Conservation (phyloP, 495 filamentous ascomycete species). For the Poronia punctata region DNA sequence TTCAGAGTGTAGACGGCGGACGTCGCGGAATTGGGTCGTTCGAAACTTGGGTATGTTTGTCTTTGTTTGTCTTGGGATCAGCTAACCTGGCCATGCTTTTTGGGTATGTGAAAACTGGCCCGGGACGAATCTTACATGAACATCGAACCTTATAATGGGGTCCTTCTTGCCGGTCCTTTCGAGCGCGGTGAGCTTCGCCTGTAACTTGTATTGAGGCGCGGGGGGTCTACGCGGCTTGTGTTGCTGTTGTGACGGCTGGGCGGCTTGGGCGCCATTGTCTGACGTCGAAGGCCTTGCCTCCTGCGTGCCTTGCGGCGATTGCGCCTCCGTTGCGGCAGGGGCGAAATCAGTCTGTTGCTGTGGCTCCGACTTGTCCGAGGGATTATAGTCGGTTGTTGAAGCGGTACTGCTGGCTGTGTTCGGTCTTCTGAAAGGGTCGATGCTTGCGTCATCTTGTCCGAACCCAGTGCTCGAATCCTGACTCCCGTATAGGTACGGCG, state of each 20-base stretch:
- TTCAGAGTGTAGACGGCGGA: slow-evolving; percentile 89
- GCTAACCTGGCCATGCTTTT: too few species aligned
- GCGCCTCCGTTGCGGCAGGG: slow-evolving; percentile 30
- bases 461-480: slow-evolving; percentile 31
- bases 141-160: slow-evolving; percentile 89
- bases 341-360: slow-evolving; percentile 25
- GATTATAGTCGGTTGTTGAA: slow-evolving; percentile 18
- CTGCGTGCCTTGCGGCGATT: slow-evolving; percentile 29
- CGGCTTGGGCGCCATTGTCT: slow-evolving; percentile 11
- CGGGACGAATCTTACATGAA: slow-evolving; percentile 71
- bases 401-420: slow-evolving; percentile 34
- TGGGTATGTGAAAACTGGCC: too few species aligned
- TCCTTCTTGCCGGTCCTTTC: slow-evolving; percentile 94
- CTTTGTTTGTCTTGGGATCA: too few species aligned
- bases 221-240: slow-evolving; percentile 35
- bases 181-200: slow-evolving; percentile 87
- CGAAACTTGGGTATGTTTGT: slow-evolving; percentile 97
- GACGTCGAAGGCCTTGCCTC: too few species aligned
- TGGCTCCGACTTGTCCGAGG: slow-evolving; percentile 25
- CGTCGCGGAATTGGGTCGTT: slow-evolving; percentile 95
- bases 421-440: slow-evolving; percentile 32
- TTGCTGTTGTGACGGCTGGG: slow-evolving; percentile 5
- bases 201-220: slow-evolving; percentile 71
- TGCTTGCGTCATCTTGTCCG: slow-evolving; percentile 30
- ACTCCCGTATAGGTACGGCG: slow-evolving; percentile 29